These are phyloP conservation scores for Solanum gracilifrons DNA, from an alignment of 257 asterid genomes.

Conservation along the genomic window DNA sequence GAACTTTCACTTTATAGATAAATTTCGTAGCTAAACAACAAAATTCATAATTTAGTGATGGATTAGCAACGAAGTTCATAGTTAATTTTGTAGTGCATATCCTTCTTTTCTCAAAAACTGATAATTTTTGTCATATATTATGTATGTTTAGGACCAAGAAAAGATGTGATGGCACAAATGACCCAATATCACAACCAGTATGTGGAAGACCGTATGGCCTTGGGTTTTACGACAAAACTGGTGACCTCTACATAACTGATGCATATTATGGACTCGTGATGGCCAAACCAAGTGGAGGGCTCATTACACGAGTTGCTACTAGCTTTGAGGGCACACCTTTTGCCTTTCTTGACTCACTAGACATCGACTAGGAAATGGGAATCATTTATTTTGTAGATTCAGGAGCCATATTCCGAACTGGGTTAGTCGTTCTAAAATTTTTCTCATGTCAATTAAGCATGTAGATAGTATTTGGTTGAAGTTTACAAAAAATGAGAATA, in stretches of 20 bases:
- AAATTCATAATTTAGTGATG: too few species aligned
- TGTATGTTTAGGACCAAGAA: background rate
- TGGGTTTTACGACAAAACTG: background rate
- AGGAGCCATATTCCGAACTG: background rate
- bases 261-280: background rate
- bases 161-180: background rate
- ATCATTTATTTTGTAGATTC: background rate
- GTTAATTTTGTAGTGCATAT: too few species aligned
- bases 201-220: background rate
- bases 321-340: background rate
- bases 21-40: too few species aligned
- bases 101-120: background rate
- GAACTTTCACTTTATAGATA: too few species aligned
- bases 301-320: background rate
- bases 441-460: background rate
- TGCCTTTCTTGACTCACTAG: background rate
- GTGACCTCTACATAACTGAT: background rate
- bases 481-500: rapidly evolving
- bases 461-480: too few species aligned
- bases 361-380: background rate
- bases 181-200: background rate
- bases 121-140: background rate
- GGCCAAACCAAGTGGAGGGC: background rate
- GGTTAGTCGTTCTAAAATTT: background rate
- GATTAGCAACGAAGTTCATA: too few species aligned